Conservation (phyloP, 306 rosid genomes). For the barrel medic (Medicago truncatula) region MtrunA17r5.0-ANR NC_053042.1:18554501-18555000, state of each 20-base stretch:
- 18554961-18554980: too few relatives aligned
- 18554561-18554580: slow-evolving; percentile 4
- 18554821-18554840: not conserved
- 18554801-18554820: not conserved
- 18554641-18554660: not conserved
- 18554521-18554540: not conserved
- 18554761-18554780: not conserved
- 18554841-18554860: not conserved
- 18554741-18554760: not conserved
- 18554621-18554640: not conserved
- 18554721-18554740: not conserved
- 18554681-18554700: not conserved
- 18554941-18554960: not conserved
- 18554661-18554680: not conserved
- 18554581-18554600: not conserved
- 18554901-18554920: not conserved
- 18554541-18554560: not conserved
- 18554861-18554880: not conserved
- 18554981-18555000: too few relatives aligned
- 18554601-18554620: not conserved
- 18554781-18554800: not conserved
- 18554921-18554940: not conserved
- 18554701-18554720: not conserved
- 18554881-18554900: not conserved
- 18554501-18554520: not conserved